phyloP scores from a whole-genome alignment of 2,329 filamentous ascomycete species.

The Pestalotiopsis fici region DNA sequence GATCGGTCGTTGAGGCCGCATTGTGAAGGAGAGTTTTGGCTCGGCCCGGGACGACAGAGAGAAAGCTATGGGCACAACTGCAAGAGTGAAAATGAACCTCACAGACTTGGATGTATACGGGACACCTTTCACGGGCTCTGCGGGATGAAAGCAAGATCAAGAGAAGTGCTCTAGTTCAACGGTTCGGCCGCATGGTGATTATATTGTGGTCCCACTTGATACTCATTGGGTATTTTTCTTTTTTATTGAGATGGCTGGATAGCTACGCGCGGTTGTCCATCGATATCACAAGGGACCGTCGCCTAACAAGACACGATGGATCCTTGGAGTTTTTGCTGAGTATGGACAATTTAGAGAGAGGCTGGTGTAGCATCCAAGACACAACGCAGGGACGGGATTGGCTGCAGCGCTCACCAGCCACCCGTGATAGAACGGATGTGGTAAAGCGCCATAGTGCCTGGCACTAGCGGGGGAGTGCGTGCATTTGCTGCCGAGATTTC shows the following conservation, averaged over 20 bases:
- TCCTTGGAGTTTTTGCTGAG: background rate
- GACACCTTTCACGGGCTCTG: background rate
- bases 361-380: background rate
- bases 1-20: slow-evolving; percentile 26
- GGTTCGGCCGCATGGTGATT: background rate
- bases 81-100: background rate
- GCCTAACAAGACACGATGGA: background rate
- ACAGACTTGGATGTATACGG: background rate
- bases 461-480: background rate
- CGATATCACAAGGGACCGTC: background rate
- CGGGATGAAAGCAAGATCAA: slow-evolving; percentile 5
- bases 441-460: slow-evolving; percentile 2
- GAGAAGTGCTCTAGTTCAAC: background rate
- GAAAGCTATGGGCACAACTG: background rate
- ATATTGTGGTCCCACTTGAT: background rate
- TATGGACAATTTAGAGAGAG: background rate
- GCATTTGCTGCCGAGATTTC: background rate
- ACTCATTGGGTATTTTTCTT: background rate
- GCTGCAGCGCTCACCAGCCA: slow-evolving; percentile 1
- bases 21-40: slow-evolving; percentile 21
- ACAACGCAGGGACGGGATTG: background rate
- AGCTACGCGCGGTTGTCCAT: background rate
- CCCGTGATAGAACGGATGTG: background rate
- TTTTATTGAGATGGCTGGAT: slow-evolving; percentile 9
- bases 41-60: background rate